Percentiles rank a stretch among this genome's conserved stretches.
phyloP scores from a whole-genome alignment of 345 rosid genomes.

The Eucalyptus cloeziana region DNA sequence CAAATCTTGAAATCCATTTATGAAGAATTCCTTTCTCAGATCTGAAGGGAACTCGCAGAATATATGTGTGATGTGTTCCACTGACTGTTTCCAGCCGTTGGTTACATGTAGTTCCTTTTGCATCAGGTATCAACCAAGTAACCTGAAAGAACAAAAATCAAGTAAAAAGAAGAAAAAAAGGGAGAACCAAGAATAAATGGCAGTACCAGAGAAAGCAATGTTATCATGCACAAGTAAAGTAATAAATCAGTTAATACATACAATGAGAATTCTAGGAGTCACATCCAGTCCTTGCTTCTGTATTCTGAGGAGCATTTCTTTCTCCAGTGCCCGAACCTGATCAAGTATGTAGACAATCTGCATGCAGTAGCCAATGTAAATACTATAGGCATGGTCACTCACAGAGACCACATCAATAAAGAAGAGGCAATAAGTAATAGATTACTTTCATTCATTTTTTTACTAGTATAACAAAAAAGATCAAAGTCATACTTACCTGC shows the following conservation, averaged over 20 bases:
- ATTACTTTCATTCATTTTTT: neutral
- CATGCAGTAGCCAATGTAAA: neutral
- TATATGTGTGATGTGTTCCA: slow-evolving; percentile 1
- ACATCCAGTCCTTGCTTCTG: slow-evolving; percentile 89
- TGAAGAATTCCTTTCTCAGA: neutral
- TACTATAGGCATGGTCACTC: neutral
- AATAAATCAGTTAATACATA: slow-evolving; percentile 5
- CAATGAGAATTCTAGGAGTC: slow-evolving; percentile 76
- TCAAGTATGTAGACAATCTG: slow-evolving; percentile 92
- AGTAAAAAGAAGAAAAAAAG: neutral
- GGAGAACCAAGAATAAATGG: neutral
- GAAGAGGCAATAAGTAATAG: neutral
- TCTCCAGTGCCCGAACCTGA: slow-evolving; percentile 92
- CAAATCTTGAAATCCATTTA: neutral
- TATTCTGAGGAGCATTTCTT: slow-evolving; percentile 84
- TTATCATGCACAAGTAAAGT: neutral
- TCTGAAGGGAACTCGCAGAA: slow-evolving; percentile 1
- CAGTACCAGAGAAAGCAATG: neutral
- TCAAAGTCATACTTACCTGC: slow-evolving; percentile 35
- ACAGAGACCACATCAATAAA: neutral
- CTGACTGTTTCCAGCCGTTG: neutral
- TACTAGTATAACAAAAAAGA: neutral
- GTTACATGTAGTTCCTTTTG: slow-evolving; percentile 1
- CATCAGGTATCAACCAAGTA: slow-evolving; percentile 1
- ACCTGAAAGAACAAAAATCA: neutral